Percentiles rank a stretch among this genome's conserved stretches.
Conservation (phyloP, 2,329 filamentous ascomycete species). For the Fusarium algeriense region DNA sequence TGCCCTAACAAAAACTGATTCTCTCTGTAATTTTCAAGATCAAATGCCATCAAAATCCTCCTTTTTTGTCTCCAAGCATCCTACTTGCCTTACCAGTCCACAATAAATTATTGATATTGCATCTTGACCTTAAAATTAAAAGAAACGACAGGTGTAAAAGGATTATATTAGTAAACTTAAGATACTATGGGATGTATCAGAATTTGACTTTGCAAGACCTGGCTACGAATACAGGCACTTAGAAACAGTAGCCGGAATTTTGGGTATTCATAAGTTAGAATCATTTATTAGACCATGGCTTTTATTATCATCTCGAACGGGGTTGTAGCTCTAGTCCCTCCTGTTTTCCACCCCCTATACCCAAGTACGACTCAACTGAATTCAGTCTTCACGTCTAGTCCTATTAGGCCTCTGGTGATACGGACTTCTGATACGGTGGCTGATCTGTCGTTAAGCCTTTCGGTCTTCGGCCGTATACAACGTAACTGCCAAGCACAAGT, state of each 20-base stretch:
- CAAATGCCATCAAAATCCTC: neutral
- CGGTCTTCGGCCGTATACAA: conserved; percentile 31
- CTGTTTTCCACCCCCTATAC: neutral
- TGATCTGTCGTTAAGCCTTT: neutral
- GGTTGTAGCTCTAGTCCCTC: neutral
- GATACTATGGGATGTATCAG: neutral
- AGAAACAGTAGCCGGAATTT: neutral
- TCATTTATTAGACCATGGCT: neutral
- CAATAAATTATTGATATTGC: neutral
- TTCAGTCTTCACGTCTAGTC: neutral
- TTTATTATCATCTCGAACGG: too few species aligned
- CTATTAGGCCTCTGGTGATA: neutral
- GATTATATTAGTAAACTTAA: neutral
- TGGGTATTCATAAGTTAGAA: neutral
- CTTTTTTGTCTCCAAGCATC: neutral
- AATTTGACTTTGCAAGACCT: too few species aligned
- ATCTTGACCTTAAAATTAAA: too few species aligned
- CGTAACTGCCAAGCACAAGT: conserved; percentile 7
- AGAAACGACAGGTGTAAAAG: neutral
- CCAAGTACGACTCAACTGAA: neutral
- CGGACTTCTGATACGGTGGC: neutral
- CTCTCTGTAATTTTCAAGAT: too few species aligned
- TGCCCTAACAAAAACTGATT: too few species aligned
- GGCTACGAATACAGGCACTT: neutral
- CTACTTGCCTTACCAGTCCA: neutral